A percentile compares a stretch with the other conserved stretches of the same genome.
These are phyloP conservation scores for Abrus precatorius DNA, from an alignment of 306 rosid genomes.

Conservation along the genomic window DNA sequence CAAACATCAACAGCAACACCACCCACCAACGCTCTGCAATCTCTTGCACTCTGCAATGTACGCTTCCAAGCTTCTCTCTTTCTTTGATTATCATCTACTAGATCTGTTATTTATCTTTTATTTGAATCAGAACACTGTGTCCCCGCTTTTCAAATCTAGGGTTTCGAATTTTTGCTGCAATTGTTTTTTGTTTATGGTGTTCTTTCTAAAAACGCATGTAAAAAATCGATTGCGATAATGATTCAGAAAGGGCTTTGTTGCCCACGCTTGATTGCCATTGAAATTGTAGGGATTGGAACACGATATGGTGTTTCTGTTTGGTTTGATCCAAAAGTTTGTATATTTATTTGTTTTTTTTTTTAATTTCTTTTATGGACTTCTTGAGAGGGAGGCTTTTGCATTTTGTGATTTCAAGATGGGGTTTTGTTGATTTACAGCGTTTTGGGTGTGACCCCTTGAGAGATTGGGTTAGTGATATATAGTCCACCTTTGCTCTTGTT, in stretches of 20 bases:
- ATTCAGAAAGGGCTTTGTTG: not conserved
- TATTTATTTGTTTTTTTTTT: too few relatives aligned
- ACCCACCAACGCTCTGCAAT: not conserved
- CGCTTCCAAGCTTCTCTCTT: slow-evolving; percentile 22
- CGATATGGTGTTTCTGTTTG: not conserved
- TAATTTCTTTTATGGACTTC: not conserved
- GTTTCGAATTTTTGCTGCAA: slow-evolving; percentile 35
- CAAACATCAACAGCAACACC: not conserved
- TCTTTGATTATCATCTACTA: not conserved
- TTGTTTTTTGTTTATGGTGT: not conserved
- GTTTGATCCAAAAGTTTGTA: not conserved
- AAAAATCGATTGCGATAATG: not conserved
- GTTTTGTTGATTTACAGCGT: slow-evolving; percentile 13
- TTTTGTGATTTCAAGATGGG: not conserved
- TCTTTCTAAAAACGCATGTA: not conserved
- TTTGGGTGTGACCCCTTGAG: not conserved
- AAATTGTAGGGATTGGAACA: slow-evolving; percentile 13
- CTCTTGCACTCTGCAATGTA: slow-evolving; percentile 40
- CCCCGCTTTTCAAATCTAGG: slow-evolving; percentile 42
- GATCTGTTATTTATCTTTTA: not conserved
- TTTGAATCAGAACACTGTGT: not conserved
- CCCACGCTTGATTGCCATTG: slow-evolving; percentile 8
- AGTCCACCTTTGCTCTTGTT: not conserved
- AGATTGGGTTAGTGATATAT: slow-evolving; percentile 3
- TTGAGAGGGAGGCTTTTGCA: not conserved